A percentile compares a stretch with the other conserved stretches of the same genome.
phyloP scores from a whole-genome alignment of 768 basidiomycete genomes.

The Tylopilus cervinicoccineus region DNA sequence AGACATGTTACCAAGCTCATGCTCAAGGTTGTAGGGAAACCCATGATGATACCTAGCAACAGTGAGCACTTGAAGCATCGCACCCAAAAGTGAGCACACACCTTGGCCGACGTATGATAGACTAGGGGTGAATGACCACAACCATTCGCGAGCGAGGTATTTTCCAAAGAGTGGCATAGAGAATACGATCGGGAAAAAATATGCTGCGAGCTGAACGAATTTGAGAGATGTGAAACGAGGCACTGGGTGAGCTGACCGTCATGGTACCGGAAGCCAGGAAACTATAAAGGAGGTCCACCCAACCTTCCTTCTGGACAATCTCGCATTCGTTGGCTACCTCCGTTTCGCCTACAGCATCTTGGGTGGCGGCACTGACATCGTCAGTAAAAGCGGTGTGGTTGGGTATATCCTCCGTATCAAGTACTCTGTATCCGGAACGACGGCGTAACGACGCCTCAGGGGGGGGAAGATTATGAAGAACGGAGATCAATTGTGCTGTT shows the following conservation, averaged over 20 bases:
- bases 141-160: constrained; percentile 81
- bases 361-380: constrained; percentile 6
- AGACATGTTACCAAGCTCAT: constrained; percentile 75
- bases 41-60: constrained; percentile 89
- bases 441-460: constrained; percentile 54
- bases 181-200: constrained; percentile 88
- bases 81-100: neutral
- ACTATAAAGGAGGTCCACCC: constrained; percentile 73
- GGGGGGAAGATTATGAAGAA: constrained; percentile 74
- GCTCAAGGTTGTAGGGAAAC: constrained; percentile 87
- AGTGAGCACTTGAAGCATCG: constrained; percentile 1
- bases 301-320: constrained; percentile 62
- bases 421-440: constrained; percentile 52
- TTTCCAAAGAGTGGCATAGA: constrained; percentile 82
- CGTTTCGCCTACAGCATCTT: constrained; percentile 25
- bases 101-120: constrained; percentile 93
- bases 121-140: constrained; percentile 92
- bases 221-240: neutral
- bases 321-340: constrained; percentile 39
- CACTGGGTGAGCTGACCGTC: constrained; percentile 53
- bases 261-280: constrained; percentile 70
- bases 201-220: constrained; percentile 62
- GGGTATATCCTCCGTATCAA: constrained; percentile 33
- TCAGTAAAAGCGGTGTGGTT: constrained; percentile 3
- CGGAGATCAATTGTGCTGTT: constrained; percentile 91